Evolutionary conservation across 2,329 filamentous ascomycete genomes (phyloP).

Genomic region (Trichophyton simii): DNA sequence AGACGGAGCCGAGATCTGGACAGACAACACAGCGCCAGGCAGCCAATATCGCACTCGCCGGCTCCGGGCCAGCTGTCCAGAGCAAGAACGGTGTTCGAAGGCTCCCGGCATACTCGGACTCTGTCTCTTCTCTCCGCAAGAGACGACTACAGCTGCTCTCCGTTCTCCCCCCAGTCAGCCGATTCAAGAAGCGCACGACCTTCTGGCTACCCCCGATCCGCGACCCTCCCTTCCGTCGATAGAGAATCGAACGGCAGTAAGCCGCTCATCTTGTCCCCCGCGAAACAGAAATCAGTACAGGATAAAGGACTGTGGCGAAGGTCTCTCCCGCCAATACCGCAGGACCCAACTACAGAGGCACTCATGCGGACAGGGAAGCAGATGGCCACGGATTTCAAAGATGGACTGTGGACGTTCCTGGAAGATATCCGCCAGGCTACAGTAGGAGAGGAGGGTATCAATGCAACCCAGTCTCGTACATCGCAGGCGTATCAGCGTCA

Average conservation of each 20-base stretch:
- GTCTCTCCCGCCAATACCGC: constrained; percentile 33
- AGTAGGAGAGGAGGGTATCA: constrained; percentile 80
- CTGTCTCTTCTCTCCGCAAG: constrained; percentile 60
- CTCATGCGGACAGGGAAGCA: constrained; percentile 53
- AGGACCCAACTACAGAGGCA: constrained; percentile 29
- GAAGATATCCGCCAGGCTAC: constrained; percentile 93
- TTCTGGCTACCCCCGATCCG: constrained; percentile 28
- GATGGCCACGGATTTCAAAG: constrained; percentile 76
- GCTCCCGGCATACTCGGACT: constrained; percentile 49
- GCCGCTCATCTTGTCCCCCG: constrained; percentile 17
- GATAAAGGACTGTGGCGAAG: constrained; percentile 23
- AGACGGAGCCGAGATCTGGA: constrained; percentile 51
- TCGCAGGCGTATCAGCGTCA: constrained; percentile 20
- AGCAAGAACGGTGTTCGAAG: constrained; percentile 54
- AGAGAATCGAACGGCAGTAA: constrained; percentile 16
- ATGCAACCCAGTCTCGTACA: constrained; percentile 37
- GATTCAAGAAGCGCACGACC: constrained; percentile 14
- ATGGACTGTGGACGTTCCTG: constrained; percentile 85
- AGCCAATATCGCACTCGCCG: constrained; percentile 31
- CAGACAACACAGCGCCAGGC: constrained; percentile 55
- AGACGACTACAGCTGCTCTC: constrained; percentile 15
- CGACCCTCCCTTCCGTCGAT: constrained; percentile 31
- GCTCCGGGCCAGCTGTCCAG: constrained; percentile 25
- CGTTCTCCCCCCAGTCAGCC: constrained; percentile 10
- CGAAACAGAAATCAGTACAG: constrained; percentile 24